phyloP scores from a whole-genome alignment of 2,329 filamentous ascomycete species.

The Fusarium sp. region DNA sequence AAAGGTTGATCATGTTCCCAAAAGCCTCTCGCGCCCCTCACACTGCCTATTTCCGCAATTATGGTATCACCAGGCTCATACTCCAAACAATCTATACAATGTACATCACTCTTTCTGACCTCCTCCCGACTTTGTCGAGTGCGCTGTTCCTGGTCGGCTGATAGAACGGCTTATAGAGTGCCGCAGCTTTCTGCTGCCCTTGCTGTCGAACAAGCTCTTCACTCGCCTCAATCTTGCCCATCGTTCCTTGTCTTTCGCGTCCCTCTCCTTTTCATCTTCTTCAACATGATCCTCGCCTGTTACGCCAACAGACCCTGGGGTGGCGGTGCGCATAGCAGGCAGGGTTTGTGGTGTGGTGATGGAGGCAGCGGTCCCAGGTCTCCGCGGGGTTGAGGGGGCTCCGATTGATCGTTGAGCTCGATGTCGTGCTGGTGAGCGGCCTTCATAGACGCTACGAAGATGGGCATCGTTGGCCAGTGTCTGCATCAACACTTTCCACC shows the following conservation, averaged over 20 bases:
- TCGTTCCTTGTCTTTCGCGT: slow-evolving; percentile 76
- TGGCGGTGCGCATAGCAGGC: slow-evolving; percentile 13
- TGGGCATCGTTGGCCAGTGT: slow-evolving; percentile 70
- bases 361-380: slow-evolving; percentile 29
- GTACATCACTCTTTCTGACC: slow-evolving; percentile 27
- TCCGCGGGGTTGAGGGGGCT: slow-evolving; percentile 38
- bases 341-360: slow-evolving; percentile 23
- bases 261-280: slow-evolving; percentile 58
- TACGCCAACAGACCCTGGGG: slow-evolving; percentile 11
- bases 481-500: slow-evolving; percentile 66
- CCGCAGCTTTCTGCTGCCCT: slow-evolving; percentile 66
- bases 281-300: slow-evolving; percentile 32
- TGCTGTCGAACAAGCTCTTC: slow-evolving; percentile 77
- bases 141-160: slow-evolving; percentile 55
- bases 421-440: slow-evolving; percentile 38
- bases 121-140: slow-evolving; percentile 44
- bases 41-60: background rate
- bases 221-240: slow-evolving; percentile 79
- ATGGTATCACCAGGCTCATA: slow-evolving; percentile 18
- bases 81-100: background rate
- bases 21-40: background rate
- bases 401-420: slow-evolving; percentile 22
- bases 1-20: background rate
- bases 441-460: slow-evolving; percentile 55
- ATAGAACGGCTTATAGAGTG: slow-evolving; percentile 52